Evolutionary conservation across 495 filamentous ascomycete genomes (phyloP).

Genomic region (Neurospora hispaniola): DNA sequence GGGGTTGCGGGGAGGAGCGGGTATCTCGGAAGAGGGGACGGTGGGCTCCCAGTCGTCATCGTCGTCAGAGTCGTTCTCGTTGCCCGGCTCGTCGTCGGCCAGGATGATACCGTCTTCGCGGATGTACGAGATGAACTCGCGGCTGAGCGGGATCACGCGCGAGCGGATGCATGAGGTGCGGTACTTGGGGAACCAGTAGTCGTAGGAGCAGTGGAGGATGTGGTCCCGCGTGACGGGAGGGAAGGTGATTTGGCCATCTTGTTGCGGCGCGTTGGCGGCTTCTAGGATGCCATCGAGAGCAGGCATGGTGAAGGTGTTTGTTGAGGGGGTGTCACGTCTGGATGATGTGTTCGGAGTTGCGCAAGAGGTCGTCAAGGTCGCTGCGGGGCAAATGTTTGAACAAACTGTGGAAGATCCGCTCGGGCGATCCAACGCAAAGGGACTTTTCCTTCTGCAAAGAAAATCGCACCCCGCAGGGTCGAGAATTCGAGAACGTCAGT

Average conservation of each 20-base stretch:
- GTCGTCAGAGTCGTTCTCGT: slow-evolving; percentile 37
- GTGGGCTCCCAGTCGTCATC: slow-evolving; percentile 36
- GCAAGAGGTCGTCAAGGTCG: not conserved
- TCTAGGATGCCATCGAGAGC: slow-evolving; percentile 12
- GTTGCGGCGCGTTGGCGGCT: slow-evolving; percentile 2
- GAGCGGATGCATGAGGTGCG: slow-evolving; percentile 75
- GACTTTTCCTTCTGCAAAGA: not conserved
- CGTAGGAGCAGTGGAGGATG: slow-evolving; percentile 88
- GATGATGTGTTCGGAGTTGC: not conserved
- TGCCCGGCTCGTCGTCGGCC: slow-evolving; percentile 43
- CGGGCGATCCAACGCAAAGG: not conserved
- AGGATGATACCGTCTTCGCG: slow-evolving; percentile 89
- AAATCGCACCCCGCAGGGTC: not conserved
- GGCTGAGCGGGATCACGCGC: slow-evolving; percentile 63
- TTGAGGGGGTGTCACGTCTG: not conserved
- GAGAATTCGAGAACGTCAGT: not conserved
- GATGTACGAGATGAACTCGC: slow-evolving; percentile 72
- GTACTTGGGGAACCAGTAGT: slow-evolving; percentile 84
- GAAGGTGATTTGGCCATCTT: slow-evolving; percentile 49
- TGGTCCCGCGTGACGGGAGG: slow-evolving; percentile 73
- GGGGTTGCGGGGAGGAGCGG: slow-evolving; percentile 19
- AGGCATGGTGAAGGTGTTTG: slow-evolving; percentile 11
- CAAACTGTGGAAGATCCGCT: not conserved
- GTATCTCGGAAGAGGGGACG: slow-evolving; percentile 16
- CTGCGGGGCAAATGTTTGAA: not conserved